Percentiles rank a stretch among this genome's conserved stretches.
These are phyloP conservation scores for Geranomyces michiganensis DNA, from an alignment of 192 early-diverging fungal genomes.

Conservation along the genomic window DNA sequence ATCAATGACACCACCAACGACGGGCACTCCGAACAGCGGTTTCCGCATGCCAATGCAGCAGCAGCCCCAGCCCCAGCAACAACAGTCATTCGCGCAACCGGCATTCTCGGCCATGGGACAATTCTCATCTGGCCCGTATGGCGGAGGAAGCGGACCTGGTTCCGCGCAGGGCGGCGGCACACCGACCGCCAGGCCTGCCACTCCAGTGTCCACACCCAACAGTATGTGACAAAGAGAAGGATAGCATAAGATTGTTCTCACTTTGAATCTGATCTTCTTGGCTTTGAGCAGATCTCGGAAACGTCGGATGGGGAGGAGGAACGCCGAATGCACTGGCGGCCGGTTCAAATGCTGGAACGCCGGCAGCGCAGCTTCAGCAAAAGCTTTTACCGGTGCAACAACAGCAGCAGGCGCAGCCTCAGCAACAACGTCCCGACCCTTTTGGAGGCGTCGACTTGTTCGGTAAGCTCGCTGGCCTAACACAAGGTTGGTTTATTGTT, in stretches of 20 bases:
- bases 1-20: not conserved
- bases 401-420: not conserved
- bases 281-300: too few species aligned
- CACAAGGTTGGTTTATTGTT: conserved; percentile 28
- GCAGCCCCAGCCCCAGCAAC: not conserved
- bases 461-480: conserved; percentile 37
- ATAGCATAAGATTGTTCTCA: too few species aligned
- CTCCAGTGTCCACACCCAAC: conserved; percentile 1
- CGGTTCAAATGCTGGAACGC: not conserved
- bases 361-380: not conserved
- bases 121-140: not conserved
- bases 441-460: conserved; percentile 32
- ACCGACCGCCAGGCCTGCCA: not conserved
- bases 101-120: not conserved
- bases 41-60: not conserved
- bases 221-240: not conserved
- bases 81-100: not conserved
- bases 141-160: conserved; percentile 3
- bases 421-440: conserved; percentile 21
- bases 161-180: not conserved
- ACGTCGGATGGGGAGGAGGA: too few species aligned
- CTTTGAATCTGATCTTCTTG: too few species aligned
- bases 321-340: too few species aligned
- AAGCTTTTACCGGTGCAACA: not conserved
- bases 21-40: not conserved